Evolutionary conservation across 176 grass and related monocot genomes (phyloP).

Genomic region (maize (Zea mays)): DNA sequence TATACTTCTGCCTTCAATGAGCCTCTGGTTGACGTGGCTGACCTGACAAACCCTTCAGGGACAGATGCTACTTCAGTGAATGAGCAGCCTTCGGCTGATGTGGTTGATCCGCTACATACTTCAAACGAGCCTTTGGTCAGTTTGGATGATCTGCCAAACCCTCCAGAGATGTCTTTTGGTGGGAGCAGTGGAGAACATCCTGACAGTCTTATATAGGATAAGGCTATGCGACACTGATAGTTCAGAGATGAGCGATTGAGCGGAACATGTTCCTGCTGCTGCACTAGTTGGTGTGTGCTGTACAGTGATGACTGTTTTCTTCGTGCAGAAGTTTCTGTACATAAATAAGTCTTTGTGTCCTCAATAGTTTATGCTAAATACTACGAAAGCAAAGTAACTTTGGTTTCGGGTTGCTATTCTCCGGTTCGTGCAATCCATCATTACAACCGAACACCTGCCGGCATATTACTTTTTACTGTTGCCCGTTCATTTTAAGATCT

Average conservation of each 20-base stretch:
- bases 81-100: conserved; percentile 26
- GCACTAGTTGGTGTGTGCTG: conserved; percentile 32
- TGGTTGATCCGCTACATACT: conserved; percentile 10
- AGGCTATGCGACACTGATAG: background rate
- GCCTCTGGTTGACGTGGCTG: conserved; percentile 38
- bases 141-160: conserved; percentile 17
- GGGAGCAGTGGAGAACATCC: conserved; percentile 35
- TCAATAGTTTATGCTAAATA: background rate
- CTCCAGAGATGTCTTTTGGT: conserved; percentile 24
- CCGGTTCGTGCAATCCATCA: background rate
- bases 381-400: background rate
- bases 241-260: conserved; percentile 11
- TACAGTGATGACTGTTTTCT: conserved; percentile 23
- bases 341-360: background rate
- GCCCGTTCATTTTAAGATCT: background rate
- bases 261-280: conserved; percentile 12
- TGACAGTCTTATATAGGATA: conserved; percentile 53
- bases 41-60: conserved; percentile 26
- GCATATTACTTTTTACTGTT: background rate
- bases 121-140: conserved; percentile 7
- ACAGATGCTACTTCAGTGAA: background rate
- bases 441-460: background rate
- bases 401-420: background rate
- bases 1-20: conserved; percentile 10
- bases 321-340: conserved; percentile 34